These are phyloP conservation scores for Marchantia paleacea DNA, from an alignment of 225 moss, liverwort and hornwort genomes.

Conservation along the genomic window DNA sequence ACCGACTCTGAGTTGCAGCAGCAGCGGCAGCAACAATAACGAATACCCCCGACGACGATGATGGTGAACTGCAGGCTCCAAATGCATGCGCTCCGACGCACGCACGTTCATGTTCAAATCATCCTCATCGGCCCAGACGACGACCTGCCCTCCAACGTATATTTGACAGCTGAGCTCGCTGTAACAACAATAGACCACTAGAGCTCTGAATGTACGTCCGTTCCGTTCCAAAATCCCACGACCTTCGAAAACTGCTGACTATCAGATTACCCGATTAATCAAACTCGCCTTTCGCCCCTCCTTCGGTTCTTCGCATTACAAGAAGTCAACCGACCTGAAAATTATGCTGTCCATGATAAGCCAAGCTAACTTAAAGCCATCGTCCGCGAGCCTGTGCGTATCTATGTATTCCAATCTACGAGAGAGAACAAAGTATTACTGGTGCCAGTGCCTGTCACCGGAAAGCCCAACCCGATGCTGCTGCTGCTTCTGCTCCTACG, in stretches of 20 bases:
- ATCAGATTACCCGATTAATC: neutral
- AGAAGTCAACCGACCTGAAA: neutral
- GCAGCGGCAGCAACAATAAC: neutral
- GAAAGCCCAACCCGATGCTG: neutral
- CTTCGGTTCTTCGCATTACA: too few relatives aligned
- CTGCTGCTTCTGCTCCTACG: neutral
- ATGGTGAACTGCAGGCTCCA: too few relatives aligned
- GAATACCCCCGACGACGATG: neutral
- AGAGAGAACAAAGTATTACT: neutral
- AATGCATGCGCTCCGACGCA: neutral
- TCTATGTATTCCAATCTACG: neutral
- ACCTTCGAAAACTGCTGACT: neutral
- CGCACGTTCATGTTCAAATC: neutral
- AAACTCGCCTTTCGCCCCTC: neutral
- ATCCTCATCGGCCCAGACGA: neutral
- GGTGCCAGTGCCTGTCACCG: neutral
- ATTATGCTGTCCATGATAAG: neutral
- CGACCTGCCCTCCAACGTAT: neutral
- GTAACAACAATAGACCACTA: neutral
- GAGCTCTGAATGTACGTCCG: neutral
- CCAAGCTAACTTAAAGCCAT: neutral
- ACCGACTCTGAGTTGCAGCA: neutral
- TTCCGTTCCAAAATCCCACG: neutral
- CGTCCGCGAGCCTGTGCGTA: neutral
- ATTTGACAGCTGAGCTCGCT: constrained; percentile 1